Percentiles rank a stretch among this genome's conserved stretches.
Evolutionary conservation across 2,329 filamentous ascomycete species (phyloP).

Genomic region (Clonostachys solani): DNA sequence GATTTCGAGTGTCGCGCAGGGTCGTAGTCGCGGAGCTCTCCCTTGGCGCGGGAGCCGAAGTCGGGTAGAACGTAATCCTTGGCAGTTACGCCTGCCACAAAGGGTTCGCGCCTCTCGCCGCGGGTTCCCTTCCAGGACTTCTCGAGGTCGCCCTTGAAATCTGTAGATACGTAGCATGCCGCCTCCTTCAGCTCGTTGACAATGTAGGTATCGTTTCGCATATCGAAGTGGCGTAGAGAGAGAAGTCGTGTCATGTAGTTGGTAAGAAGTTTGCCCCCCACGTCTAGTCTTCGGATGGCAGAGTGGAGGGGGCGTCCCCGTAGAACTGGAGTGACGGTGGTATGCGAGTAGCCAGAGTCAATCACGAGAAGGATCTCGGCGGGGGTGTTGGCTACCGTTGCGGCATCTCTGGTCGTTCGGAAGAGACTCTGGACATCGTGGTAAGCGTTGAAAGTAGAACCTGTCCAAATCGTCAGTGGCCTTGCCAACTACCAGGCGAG

Average conservation of each 20-base stretch:
- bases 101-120: conserved; percentile 48
- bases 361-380: conserved; percentile 83
- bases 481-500: background rate
- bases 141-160: conserved; percentile 78
- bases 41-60: conserved; percentile 55
- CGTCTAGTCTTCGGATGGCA: conserved; percentile 78
- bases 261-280: conserved; percentile 89
- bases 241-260: conserved; percentile 89
- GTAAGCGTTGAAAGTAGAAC: conserved; percentile 74
- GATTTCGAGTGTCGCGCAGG: conserved; percentile 53
- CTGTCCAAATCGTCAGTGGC: conserved; percentile 29
- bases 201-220: conserved; percentile 89
- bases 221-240: conserved; percentile 88
- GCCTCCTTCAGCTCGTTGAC: conserved; percentile 96
- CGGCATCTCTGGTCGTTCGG: conserved; percentile 48
- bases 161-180: conserved; percentile 74
- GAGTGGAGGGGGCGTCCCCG: conserved; percentile 75
- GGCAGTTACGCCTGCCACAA: conserved; percentile 55
- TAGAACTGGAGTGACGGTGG: conserved; percentile 83
- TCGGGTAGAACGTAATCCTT: conserved; percentile 93
- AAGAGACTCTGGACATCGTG: conserved; percentile 71
- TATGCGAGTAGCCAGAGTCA: conserved; percentile 90
- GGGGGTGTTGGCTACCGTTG: conserved; percentile 40
- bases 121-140: conserved; percentile 75
- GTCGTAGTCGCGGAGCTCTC: conserved; percentile 75